phyloP scores from a whole-genome alignment of 495 filamentous ascomycete genomes.

The Choiromyces venosus region DNA sequence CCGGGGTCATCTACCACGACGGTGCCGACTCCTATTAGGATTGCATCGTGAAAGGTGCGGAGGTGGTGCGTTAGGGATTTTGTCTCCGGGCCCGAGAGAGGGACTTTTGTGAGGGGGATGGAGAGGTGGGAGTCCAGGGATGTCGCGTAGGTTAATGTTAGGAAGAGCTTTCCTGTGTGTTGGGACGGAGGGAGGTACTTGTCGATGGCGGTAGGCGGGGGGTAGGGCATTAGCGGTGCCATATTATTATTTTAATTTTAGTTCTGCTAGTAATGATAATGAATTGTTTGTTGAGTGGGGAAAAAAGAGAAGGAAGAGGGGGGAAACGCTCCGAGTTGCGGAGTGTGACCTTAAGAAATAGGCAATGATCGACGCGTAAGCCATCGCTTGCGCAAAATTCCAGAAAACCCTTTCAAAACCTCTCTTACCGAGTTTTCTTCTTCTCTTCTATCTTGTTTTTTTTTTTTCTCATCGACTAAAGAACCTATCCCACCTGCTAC shows the following conservation, averaged over 20 bases:
- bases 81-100: constrained; percentile 70
- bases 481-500: neutral
- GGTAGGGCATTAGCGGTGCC: neutral
- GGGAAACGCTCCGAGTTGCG: neutral
- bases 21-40: constrained; percentile 77
- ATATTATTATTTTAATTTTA: neutral
- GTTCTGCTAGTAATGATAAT: neutral
- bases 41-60: constrained; percentile 73
- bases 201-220: neutral
- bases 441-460: neutral
- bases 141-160: constrained; percentile 83
- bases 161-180: constrained; percentile 35
- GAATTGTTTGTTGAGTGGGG: neutral
- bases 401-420: neutral
- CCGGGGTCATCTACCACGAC: constrained; percentile 78
- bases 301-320: neutral
- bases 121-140: constrained; percentile 79
- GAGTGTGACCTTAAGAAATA: neutral
- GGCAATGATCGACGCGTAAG: neutral
- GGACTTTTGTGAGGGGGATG: constrained; percentile 69
- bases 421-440: neutral
- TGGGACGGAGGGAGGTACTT: constrained; percentile 23
- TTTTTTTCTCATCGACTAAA: neutral
- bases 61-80: constrained; percentile 92
- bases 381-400: neutral